Base-by-base conservation (phyloP, 345 rosid species). In the Microcos paniculata region DNA sequence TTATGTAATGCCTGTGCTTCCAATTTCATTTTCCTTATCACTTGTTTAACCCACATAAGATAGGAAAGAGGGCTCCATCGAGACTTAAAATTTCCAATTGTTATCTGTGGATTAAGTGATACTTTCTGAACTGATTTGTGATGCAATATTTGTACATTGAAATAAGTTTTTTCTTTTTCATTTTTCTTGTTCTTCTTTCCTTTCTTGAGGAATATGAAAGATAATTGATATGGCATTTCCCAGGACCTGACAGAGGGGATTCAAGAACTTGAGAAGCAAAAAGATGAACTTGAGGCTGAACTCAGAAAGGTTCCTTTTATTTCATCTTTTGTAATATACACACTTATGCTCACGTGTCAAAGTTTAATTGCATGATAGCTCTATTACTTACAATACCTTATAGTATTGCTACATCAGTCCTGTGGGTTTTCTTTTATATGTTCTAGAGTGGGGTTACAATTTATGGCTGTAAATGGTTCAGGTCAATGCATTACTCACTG, bases 231-330 rank as follows among this genome's bases (percentile, higher is more conserved):
- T 80, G 74, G 45, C 10, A 62, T 62, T 87, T 80, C 77, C 70
- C 85, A 93, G 99, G 96, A 93, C 57, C 75, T 92, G 74, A 82
- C 80, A 19, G 85, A 46, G 58, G 92, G 90, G 79, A 81, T 96
- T 69, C 75, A 67, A 67, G 82, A 85, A 70, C 91, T 96, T 77
- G 97, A 93, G 88, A 85, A 78, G 79, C 62, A 80, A 77, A 90
- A 88, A 78, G 89, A 83, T 70, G 90, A 90, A 71, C 98, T 96
- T 80, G 98, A 92, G 89, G 87, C 85, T 80, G 88, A 86, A 83
- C 80, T 93, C 58, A 89, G 82, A 77, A 82, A 83, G 91, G 97
- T 88, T 65, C 26, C 52, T 51, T 70, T 31, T 8, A 49, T 40
- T 15, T n/a, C 33, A 4, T 72, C 15, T 72, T 13, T 26, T 59